These are phyloP conservation scores for Dipteronia sinensis DNA, from an alignment of 345 rosid species.

Conservation along the genomic window DNA sequence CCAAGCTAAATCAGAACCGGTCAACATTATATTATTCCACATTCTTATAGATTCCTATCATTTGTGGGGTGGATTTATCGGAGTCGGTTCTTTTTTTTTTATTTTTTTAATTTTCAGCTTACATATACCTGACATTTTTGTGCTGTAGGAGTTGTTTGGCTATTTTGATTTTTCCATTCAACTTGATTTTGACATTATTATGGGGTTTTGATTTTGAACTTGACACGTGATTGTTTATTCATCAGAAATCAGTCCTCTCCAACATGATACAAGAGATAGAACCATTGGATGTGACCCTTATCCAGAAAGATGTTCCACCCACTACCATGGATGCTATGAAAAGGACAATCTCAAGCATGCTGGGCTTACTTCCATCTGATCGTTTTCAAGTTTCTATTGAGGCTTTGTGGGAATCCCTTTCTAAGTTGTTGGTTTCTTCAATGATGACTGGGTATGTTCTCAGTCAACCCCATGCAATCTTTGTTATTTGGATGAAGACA, in stretches of 20 bases:
- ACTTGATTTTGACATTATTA: too few species aligned
- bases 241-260: conserved; percentile 64
- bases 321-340: conserved; percentile 96
- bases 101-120: neutral
- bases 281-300: conserved; percentile 85
- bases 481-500: neutral
- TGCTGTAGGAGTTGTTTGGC: neutral
- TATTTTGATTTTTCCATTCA: neutral
- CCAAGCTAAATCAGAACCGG: neutral
- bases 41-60: neutral
- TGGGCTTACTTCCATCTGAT: conserved; percentile 94
- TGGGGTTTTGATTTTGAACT: neutral
- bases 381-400: conserved; percentile 88
- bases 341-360: conserved; percentile 94
- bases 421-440: conserved; percentile 83
- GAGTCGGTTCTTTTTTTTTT: neutral
- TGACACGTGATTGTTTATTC: conserved; percentile 18
- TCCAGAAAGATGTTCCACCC: conserved; percentile 83
- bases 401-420: conserved; percentile 92
- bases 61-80: neutral
- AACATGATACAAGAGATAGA: conserved; percentile 86
- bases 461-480: conserved; percentile 1
- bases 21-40: neutral
- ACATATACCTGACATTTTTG: neutral
- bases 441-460: conserved; percentile 96